Conservation (phyloP, 495 filamentous ascomycete species). For the Niebla homalea region DNA sequence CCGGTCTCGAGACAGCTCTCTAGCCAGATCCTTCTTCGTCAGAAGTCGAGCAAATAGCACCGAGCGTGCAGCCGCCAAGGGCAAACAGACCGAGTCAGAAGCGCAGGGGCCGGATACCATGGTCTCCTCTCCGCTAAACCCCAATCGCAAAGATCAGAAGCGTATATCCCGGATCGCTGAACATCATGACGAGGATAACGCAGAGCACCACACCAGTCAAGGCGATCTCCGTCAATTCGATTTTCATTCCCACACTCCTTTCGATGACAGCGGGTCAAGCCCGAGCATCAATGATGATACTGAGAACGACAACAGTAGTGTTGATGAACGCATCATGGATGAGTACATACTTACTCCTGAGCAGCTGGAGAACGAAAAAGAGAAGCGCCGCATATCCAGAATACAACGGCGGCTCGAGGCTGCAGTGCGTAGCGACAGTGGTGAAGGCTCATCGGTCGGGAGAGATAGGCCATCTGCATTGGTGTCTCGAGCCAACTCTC, state of each 20-base stretch:
- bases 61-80: not conserved
- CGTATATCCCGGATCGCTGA: constrained; percentile 4
- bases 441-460: constrained; percentile 1
- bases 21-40: not conserved
- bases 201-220: not conserved
- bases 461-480: not conserved
- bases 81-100: not conserved
- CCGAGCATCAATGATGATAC: constrained; percentile 6
- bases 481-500: not conserved
- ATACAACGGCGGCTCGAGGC: constrained; percentile 1
- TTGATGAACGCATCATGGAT: constrained; percentile 2
- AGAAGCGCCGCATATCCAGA: constrained; percentile 5
- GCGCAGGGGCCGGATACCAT: too few species aligned
- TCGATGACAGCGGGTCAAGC: not conserved
- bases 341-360: constrained; percentile 13
- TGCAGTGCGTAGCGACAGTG: not conserved
- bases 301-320: constrained; percentile 4
- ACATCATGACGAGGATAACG: not conserved
- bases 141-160: not conserved
- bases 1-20: constrained; percentile 2
- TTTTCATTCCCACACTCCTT: not conserved
- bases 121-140: not conserved
- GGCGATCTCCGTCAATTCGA: constrained; percentile 2
- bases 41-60: constrained; percentile 1
- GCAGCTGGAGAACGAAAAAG: constrained; percentile 4